Evolutionary conservation across 352 stramenopile genomes (phyloP).

Genomic region (Phytophthora multivora): DNA sequence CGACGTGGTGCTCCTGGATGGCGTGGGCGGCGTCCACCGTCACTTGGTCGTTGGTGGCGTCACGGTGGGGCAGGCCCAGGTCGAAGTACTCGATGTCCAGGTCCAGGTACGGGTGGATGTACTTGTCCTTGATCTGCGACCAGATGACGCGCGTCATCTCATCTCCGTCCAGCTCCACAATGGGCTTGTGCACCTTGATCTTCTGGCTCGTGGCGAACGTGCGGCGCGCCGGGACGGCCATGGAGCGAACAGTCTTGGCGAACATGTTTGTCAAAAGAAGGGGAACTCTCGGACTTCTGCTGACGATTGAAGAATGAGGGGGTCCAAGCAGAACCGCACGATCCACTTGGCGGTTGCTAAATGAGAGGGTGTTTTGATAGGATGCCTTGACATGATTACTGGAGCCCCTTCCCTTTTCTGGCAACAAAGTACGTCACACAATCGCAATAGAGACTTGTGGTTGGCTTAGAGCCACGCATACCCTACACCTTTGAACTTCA

Average conservation of each 20-base stretch:
- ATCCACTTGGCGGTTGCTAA: conserved; percentile 8
- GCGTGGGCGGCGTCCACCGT: conserved; percentile 79
- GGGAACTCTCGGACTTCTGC: conserved; percentile 18
- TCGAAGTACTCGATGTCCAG: conserved; percentile 86
- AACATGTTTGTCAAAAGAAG: conserved; percentile 38
- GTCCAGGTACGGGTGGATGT: conserved; percentile 81
- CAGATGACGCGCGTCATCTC: conserved; percentile 83
- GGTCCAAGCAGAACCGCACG: conserved; percentile 14
- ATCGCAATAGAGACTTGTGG: neutral
- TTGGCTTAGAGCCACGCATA: conserved; percentile 4
- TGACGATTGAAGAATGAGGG: conserved; percentile 40
- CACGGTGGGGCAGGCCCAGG: conserved; percentile 69
- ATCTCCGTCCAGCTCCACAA: conserved; percentile 81
- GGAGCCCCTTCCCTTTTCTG: conserved; percentile 6
- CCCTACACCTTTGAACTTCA: conserved; percentile 11
- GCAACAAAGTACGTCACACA: conserved; percentile 27
- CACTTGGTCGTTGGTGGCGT: conserved; percentile 79
- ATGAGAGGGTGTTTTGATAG: neutral
- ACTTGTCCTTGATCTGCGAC: conserved; percentile 70
- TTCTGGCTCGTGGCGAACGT: conserved; percentile 57
- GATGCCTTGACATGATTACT: conserved; percentile 1
- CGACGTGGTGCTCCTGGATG: conserved; percentile 71
- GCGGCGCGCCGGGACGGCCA: conserved; percentile 35
- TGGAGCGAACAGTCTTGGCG: conserved; percentile 56
- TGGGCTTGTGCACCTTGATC: conserved; percentile 76